A percentile compares a stretch with the other conserved stretches of the same genome.
These are phyloP conservation scores for Ceratopteris richardii DNA, from an alignment of 75 land plant genomes.

Conservation along the genomic window DNA sequence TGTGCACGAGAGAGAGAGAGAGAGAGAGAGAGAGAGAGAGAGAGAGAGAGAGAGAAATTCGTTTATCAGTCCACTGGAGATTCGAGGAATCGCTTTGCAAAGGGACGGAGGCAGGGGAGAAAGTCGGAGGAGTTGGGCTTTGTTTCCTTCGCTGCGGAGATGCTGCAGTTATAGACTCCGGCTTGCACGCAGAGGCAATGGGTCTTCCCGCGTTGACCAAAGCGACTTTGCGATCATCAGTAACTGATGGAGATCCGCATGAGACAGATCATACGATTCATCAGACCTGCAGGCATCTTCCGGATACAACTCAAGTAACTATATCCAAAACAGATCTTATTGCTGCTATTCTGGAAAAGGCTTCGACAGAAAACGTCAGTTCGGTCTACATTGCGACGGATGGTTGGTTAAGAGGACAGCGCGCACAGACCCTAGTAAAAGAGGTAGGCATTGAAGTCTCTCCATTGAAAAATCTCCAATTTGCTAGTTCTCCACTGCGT, in stretches of 20 bases:
- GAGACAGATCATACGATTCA: no score
- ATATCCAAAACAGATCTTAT: constrained; percentile 7
- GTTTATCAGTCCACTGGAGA: constrained; percentile 19
- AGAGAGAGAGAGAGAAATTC: no score
- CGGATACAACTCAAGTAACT: no score
- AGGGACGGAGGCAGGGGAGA: not conserved
- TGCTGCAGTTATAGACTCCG: constrained; percentile 16
- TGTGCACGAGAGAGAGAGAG: no score
- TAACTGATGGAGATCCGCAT: not conserved
- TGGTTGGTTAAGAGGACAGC: constrained; percentile 25
- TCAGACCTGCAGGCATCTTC: not conserved
- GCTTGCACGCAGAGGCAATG: constrained; percentile 6
- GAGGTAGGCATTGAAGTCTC: constrained; percentile 6
- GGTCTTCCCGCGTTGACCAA: not conserved
- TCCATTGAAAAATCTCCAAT: not conserved
- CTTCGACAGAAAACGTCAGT: not conserved
- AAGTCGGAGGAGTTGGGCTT: no score
- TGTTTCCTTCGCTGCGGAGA: constrained; percentile 28
- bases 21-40: no score
- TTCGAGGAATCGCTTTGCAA: constrained; percentile 20
- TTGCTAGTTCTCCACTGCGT: not conserved
- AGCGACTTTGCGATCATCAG: not conserved
- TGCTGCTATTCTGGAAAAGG: constrained; percentile 15
- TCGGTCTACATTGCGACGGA: constrained; percentile 26
- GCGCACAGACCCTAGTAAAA: constrained; percentile 7